phyloP scores from a whole-genome alignment of 805 yeast species.

The Candida argentea region DNA sequence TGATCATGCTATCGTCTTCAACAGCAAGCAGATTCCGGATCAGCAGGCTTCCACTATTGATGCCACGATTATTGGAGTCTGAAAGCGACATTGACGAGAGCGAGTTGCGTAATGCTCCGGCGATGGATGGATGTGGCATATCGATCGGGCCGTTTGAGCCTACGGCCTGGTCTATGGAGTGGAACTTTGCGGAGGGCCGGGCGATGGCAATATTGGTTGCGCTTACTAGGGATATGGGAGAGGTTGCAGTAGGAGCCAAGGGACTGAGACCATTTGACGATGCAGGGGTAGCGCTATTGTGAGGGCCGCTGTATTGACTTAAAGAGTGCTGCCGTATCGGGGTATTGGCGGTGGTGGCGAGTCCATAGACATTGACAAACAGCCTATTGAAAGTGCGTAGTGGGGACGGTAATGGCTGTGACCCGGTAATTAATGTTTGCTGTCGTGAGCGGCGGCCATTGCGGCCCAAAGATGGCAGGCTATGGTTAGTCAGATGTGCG shows the following conservation, averaged over 20 bases:
- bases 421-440: conserved; percentile 74
- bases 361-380: conserved; percentile 25
- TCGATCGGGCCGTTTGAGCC: too few species aligned
- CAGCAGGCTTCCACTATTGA: conserved; percentile 7
- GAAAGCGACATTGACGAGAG: conserved; percentile 34
- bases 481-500: conserved; percentile 2
- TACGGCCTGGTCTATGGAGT: too few species aligned
- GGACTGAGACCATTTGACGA: too few species aligned
- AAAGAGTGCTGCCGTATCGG: conserved; percentile 17
- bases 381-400: conserved; percentile 46
- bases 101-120: conserved; percentile 25
- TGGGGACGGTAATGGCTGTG: conserved; percentile 90
- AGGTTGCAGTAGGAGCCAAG: too few species aligned
- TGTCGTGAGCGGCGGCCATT: conserved; percentile 51
- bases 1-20: conserved; percentile 4
- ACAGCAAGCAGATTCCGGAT: conserved; percentile 3
- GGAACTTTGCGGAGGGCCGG: too few species aligned
- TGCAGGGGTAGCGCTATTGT: too few species aligned
- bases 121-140: too few species aligned
- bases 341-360: conserved; percentile 32
- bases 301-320: too few species aligned
- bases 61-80: conserved; percentile 6
- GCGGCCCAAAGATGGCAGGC: conserved; percentile 30
- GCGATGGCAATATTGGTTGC: too few species aligned
- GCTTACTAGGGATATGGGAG: conserved; percentile 1